These are phyloP conservation scores for Arthrobotrys iridis DNA, from an alignment of 2,329 filamentous ascomycete species.

Conservation along the genomic window DNA sequence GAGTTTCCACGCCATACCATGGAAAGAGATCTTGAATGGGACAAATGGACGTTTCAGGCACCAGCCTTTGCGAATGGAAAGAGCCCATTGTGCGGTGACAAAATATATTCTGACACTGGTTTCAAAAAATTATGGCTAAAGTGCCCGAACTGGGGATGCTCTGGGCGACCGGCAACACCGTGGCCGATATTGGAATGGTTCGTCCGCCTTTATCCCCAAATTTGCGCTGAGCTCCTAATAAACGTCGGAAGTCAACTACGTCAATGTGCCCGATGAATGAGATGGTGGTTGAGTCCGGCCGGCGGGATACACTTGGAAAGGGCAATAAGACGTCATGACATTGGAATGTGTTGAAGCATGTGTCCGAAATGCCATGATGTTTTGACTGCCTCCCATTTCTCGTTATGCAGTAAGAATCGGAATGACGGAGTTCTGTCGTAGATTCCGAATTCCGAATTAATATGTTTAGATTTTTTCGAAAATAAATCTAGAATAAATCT, in stretches of 20 bases:
- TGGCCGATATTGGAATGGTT: constrained; percentile 35
- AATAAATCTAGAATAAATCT: constrained; percentile 24
- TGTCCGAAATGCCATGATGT: constrained; percentile 10
- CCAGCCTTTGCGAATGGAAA: not conserved
- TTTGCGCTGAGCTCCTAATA: not conserved
- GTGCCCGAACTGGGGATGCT: not conserved
- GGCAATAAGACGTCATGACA: constrained; percentile 15
- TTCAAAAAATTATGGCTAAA: not conserved
- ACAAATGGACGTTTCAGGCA: constrained; percentile 38
- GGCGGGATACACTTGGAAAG: not conserved
- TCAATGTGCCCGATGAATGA: constrained; percentile 6
- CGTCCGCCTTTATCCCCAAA: constrained; percentile 9
- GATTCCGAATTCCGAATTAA: constrained; percentile 1
- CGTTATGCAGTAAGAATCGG: constrained; percentile 22
- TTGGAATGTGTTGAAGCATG: constrained; percentile 50
- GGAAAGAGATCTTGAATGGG: not conserved
- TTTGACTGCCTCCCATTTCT: constrained; percentile 4
- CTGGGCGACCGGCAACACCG: not conserved
- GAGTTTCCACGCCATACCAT: constrained; percentile 28
- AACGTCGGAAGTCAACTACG: not conserved
- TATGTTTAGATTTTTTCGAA: constrained; percentile 13
- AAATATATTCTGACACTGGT: not conserved
- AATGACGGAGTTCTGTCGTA: constrained; percentile 6
- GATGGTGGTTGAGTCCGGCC: not conserved
- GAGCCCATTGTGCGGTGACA: not conserved